Evolutionary conservation across 129 eudicot genomes (phyloP).

Genomic region (Pittosporum tobira): DNA sequence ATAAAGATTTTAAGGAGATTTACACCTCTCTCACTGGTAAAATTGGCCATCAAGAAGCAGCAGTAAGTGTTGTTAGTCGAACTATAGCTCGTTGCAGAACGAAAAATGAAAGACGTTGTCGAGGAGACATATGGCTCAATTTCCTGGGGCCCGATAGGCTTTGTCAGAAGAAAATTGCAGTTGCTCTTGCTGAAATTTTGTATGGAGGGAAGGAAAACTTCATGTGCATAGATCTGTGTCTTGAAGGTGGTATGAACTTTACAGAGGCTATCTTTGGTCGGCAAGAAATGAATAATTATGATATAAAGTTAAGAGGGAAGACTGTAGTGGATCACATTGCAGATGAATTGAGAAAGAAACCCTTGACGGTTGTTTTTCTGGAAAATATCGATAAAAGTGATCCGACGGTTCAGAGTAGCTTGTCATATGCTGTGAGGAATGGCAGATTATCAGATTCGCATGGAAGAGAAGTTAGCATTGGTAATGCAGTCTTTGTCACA

Average conservation of each 20-base stretch:
- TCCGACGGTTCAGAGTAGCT: slow-evolving; percentile 41
- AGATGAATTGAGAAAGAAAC: slow-evolving; percentile 61
- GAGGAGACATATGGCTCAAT: slow-evolving; percentile 67
- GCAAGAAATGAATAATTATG: slow-evolving; percentile 23
- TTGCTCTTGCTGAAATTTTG: slow-evolving; percentile 58
- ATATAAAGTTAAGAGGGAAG: slow-evolving; percentile 43
- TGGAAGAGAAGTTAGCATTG: slow-evolving; percentile 63
- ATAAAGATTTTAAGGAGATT: slow-evolving; percentile 48
- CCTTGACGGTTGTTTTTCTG: slow-evolving; percentile 53
- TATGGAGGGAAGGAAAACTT: slow-evolving; percentile 53
- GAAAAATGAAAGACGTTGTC: slow-evolving; percentile 16
- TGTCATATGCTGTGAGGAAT: slow-evolving; percentile 46
- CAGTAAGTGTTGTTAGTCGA: slow-evolving; percentile 39
- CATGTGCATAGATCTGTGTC: slow-evolving; percentile 45
- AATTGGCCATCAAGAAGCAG: slow-evolving; percentile 65
- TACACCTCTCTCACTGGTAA: slow-evolving; percentile 38
- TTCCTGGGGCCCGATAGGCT: slow-evolving; percentile 55
- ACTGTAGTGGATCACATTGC: slow-evolving; percentile 62
- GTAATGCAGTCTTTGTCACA: slow-evolving; percentile 52
- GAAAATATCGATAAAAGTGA: slow-evolving; percentile 67
- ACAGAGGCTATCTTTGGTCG: slow-evolving; percentile 6
- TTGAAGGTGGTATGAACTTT: slow-evolving; percentile 18
- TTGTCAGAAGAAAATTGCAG: slow-evolving; percentile 51
- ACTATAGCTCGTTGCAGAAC: slow-evolving; percentile 40
- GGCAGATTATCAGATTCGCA: slow-evolving; percentile 64